Evolutionary conservation across 129 eudicot genomes (phyloP).

Genomic region (Daucus carota): DNA sequence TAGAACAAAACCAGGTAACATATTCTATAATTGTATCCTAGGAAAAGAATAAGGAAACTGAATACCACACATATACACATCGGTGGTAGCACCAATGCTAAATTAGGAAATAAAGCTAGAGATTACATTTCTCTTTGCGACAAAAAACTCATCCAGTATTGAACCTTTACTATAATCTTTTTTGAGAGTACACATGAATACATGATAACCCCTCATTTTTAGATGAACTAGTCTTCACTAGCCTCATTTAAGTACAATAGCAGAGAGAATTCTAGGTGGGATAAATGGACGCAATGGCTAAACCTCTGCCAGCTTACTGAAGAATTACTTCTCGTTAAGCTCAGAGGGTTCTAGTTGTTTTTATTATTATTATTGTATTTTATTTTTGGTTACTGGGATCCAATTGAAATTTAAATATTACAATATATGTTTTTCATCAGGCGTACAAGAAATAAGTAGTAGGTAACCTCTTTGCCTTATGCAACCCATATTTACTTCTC

Average conservation of each 20-base stretch:
- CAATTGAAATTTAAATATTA: background rate
- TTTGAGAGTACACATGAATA: background rate
- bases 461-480: background rate
- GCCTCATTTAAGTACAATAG: background rate
- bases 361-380: background rate
- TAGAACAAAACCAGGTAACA: constrained; percentile 25
- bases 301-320: background rate
- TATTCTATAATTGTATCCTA: background rate
- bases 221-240: background rate
- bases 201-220: background rate
- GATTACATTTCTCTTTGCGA: background rate
- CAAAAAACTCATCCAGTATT: background rate
- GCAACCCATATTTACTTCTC: background rate
- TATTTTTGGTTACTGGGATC: too few species aligned
- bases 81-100: background rate
- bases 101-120: background rate
- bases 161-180: background rate
- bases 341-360: background rate
- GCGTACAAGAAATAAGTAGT: background rate
- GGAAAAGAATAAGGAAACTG: background rate
- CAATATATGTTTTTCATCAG: background rate
- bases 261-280: too few species aligned
- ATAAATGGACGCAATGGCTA: background rate
- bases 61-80: background rate
- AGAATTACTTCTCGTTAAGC: background rate